phyloP scores from a whole-genome alignment of 2,329 filamentous ascomycete species.

The Falciphora oryzae region DNA sequence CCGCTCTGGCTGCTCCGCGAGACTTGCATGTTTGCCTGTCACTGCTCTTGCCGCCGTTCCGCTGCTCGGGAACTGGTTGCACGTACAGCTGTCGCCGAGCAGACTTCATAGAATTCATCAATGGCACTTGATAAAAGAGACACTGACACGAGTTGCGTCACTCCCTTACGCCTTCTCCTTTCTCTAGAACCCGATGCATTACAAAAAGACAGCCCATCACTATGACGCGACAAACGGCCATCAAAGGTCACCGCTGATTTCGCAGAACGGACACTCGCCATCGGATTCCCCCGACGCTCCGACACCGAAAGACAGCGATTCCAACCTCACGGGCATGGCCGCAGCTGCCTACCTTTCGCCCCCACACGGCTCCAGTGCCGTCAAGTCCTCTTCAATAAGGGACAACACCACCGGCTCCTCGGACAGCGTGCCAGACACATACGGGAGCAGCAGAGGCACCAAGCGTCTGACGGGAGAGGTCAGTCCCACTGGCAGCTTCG shows the following conservation, averaged over 20 bases:
- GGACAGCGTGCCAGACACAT: constrained; percentile 41
- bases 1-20: too few relatives aligned
- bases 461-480: neutral
- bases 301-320: neutral
- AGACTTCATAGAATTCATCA: neutral
- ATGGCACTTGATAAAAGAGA: neutral
- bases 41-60: neutral
- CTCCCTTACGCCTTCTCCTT: neutral
- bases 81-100: too few relatives aligned
- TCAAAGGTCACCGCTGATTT: constrained; percentile 13
- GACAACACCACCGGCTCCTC: constrained; percentile 31
- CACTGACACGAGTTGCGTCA: neutral
- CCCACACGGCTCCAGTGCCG: constrained; percentile 19
- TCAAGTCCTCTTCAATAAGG: constrained; percentile 34
- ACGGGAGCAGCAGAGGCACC: constrained; percentile 18
- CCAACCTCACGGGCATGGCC: constrained; percentile 5
- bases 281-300: neutral
- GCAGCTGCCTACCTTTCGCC: constrained; percentile 15
- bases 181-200: constrained; percentile 14
- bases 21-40: too few relatives aligned
- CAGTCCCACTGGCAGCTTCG: neutral
- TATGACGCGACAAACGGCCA: constrained; percentile 13
- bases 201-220: constrained; percentile 12
- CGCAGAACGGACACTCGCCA: constrained; percentile 15
- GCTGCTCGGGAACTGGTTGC: neutral